These are phyloP conservation scores for Paramyrothecium sp. DNA, from an alignment of 2,329 filamentous ascomycete species.

Conservation along the genomic window DNA sequence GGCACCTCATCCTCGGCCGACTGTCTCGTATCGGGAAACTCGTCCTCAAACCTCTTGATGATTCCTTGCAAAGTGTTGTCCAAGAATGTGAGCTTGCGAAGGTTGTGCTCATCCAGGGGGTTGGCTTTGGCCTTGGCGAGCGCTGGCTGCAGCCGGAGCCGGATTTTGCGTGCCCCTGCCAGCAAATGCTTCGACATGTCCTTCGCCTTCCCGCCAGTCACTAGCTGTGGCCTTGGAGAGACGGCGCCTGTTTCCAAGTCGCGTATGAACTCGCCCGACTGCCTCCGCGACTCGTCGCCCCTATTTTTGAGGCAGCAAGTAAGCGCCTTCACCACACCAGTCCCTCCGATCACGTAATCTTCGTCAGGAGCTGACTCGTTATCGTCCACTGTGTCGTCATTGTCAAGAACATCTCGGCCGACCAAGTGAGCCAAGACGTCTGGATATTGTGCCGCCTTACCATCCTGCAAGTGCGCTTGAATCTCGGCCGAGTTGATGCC, in stretches of 20 bases:
- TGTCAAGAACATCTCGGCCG: conserved; percentile 58
- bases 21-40: conserved; percentile 83
- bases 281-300: conserved; percentile 55
- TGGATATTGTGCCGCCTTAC: conserved; percentile 51
- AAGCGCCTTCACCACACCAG: conserved; percentile 90
- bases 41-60: conserved; percentile 93
- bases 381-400: conserved; percentile 55
- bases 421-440: conserved; percentile 87
- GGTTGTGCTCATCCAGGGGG: conserved; percentile 69
- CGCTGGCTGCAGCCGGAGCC: conserved; percentile 77
- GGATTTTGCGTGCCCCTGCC: conserved; percentile 84
- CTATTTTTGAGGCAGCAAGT: conserved; percentile 87
- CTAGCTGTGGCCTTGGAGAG: conserved; percentile 38
- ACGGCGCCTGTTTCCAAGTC: conserved; percentile 52
- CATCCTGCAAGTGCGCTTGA: conserved; percentile 15
- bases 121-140: conserved; percentile 70
- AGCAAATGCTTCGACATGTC: conserved; percentile 92
- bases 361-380: conserved; percentile 76
- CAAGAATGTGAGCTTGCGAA: conserved; percentile 82
- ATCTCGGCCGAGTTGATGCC: conserved; percentile 37
- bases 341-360: conserved; percentile 94
- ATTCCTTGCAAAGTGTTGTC: conserved; percentile 86
- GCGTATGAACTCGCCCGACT: conserved; percentile 50
- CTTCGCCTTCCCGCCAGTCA: conserved; percentile 63
- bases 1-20: neutral